Evolutionary conservation across 768 basidiomycete species (phyloP).

Genomic region (Multifurca ochricompacta): DNA sequence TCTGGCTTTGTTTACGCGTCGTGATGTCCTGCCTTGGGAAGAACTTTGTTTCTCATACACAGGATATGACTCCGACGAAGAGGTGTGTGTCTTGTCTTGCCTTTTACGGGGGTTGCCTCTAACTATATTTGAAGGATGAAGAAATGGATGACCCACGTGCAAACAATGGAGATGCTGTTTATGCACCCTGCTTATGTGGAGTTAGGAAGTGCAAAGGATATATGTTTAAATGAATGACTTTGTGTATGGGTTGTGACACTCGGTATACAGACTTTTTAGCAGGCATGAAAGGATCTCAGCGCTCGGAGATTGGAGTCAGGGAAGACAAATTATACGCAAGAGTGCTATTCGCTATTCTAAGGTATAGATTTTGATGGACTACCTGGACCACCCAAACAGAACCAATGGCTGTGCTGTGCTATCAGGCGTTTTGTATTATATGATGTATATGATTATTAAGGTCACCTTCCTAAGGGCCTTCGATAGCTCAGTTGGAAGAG

Average conservation of each 20-base stretch:
- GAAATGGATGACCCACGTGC: not conserved
- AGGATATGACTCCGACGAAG: slow-evolving; percentile 39
- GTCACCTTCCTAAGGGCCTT: too few relatives aligned
- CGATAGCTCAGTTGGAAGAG: slow-evolving; percentile 20
- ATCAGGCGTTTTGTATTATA: too few relatives aligned
- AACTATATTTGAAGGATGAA: slow-evolving; percentile 1
- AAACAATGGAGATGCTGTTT: slow-evolving; percentile 35
- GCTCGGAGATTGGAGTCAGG: too few relatives aligned
- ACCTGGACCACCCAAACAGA: too few relatives aligned
- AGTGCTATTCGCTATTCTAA: too few relatives aligned
- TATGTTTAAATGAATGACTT: slow-evolving; percentile 22
- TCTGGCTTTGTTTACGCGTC: slow-evolving; percentile 55
- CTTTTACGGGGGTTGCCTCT: not conserved
- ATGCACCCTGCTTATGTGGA: slow-evolving; percentile 44
- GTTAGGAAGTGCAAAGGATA: slow-evolving; percentile 42
- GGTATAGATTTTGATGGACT: too few relatives aligned
- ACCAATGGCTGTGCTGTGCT: too few relatives aligned
- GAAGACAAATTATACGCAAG: too few relatives aligned
- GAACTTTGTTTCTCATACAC: slow-evolving; percentile 75
- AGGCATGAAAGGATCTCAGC: too few relatives aligned
- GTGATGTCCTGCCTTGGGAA: slow-evolving; percentile 55
- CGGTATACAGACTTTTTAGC: too few relatives aligned
- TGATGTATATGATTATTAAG: not conserved
- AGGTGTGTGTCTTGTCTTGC: slow-evolving; percentile 2
- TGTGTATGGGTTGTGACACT: not conserved